phyloP scores from a whole-genome alignment of 345 rosid species.

The Abelmoschus esculentus region DNA sequence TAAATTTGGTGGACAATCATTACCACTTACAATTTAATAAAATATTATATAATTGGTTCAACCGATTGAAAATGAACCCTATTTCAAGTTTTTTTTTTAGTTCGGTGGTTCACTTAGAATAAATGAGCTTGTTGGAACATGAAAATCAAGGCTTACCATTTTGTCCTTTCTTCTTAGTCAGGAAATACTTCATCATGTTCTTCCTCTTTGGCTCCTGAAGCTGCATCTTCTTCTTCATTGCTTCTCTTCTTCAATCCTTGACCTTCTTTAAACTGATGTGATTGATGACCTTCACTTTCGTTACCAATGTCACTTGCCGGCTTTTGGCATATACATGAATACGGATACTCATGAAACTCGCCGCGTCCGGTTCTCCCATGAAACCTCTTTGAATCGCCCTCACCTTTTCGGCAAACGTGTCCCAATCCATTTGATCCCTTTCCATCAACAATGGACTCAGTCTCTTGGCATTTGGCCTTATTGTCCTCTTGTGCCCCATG shows the following conservation, averaged over 20 bases:
- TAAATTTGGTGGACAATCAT: too few relatives aligned
- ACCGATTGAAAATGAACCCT: too few relatives aligned
- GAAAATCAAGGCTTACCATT: too few relatives aligned
- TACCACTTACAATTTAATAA: too few relatives aligned
- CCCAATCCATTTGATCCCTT: constrained; percentile 70
- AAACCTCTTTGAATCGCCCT: constrained; percentile 86
- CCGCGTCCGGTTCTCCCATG: constrained; percentile 96
- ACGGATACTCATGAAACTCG: constrained; percentile 84
- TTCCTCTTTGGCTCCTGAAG: constrained; percentile 22
- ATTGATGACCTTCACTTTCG: not conserved
- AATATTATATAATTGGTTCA: too few relatives aligned
- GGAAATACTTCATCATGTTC: constrained; percentile 17
- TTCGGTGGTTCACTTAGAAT: too few relatives aligned
- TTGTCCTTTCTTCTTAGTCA: not conserved
- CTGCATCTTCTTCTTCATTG: constrained; percentile 15
- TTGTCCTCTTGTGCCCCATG: constrained; percentile 91
- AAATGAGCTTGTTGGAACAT: too few relatives aligned
- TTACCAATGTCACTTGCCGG: too few relatives aligned
- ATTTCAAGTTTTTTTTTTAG: too few relatives aligned
- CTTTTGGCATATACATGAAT: constrained; percentile 67
- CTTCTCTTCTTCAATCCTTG: constrained; percentile 21
- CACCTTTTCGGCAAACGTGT: constrained; percentile 66
- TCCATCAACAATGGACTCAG: constrained; percentile 69
- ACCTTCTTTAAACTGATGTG: constrained; percentile 16
- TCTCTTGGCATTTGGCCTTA: constrained; percentile 86